These are phyloP conservation scores for Penicillium antarcticum DNA, from an alignment of 495 filamentous ascomycete genomes.

Conservation along the genomic window DNA sequence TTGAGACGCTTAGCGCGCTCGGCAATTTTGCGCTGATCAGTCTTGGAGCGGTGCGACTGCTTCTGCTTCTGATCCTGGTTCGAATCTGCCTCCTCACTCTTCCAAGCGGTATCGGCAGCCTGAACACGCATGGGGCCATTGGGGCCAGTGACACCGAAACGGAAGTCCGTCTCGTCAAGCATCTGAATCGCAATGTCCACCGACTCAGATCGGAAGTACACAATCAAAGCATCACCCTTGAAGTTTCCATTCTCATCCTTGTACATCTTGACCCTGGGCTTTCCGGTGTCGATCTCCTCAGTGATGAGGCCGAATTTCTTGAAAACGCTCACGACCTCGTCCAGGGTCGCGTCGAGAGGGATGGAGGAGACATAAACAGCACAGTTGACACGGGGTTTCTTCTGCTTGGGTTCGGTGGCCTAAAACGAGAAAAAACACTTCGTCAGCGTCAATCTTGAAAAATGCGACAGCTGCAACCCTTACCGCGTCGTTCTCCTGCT, in stretches of 20 bases:
- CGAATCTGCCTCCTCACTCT: slow-evolving; percentile 60
- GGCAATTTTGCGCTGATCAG: background rate
- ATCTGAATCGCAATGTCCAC: slow-evolving; percentile 87
- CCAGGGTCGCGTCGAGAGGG: slow-evolving; percentile 68
- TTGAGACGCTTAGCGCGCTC: too few relatives aligned
- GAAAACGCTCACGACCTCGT: slow-evolving; percentile 87
- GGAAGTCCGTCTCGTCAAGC: slow-evolving; percentile 85
- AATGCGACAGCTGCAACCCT: slow-evolving; percentile 21
- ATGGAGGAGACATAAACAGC: slow-evolving; percentile 88
- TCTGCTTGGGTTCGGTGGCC: slow-evolving; percentile 49
- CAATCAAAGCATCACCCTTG: slow-evolving; percentile 90
- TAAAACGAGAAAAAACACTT: slow-evolving; percentile 6
- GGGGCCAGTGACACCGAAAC: slow-evolving; percentile 53
- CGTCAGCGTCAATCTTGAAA: background rate
- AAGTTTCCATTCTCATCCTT: slow-evolving; percentile 74
- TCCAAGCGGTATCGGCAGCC: slow-evolving; percentile 84
- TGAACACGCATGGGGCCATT: slow-evolving; percentile 74
- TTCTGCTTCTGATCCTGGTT: slow-evolving; percentile 60
- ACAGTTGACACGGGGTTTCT: slow-evolving; percentile 72
- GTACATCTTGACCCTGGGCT: slow-evolving; percentile 91
- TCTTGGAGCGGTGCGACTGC: slow-evolving; percentile 23
- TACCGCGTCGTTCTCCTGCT: slow-evolving; percentile 58
- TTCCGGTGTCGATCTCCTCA: slow-evolving; percentile 82
- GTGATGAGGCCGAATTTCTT: slow-evolving; percentile 83
- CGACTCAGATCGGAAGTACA: slow-evolving; percentile 90